Evolutionary conservation across 768 basidiomycete genomes (phyloP), one percentile per base, ranked within the genome.

Genomic region (Leccinellum albellum): DNA sequence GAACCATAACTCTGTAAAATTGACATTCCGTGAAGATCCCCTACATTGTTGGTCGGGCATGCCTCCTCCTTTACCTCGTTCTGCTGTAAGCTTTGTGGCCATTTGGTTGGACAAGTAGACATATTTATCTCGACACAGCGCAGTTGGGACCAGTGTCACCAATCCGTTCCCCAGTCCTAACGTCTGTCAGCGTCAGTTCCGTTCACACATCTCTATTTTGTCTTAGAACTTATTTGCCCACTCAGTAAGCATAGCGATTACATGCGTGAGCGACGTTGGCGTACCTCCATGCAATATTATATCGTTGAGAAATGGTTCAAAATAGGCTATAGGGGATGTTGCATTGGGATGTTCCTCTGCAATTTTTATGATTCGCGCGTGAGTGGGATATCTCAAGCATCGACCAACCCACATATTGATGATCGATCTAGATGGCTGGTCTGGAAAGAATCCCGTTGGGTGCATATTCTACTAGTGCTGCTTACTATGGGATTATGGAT

Each of bases 351-450:
- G 69, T 28, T 55, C 62, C 32, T 70, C 69, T 0, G 57, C 44
- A 1, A 66, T 62, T 48, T 60, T 69, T 24, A 57, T 62, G 59
- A 61, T 70, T 50, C 65, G 70, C 53, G 56, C 64, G 68, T 71
- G 50, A 48, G 64, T 52, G n/a, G 2, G 17, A 23, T 14, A 2
- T 9, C 32, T 32, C 20, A 7, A 8, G 10, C 28, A 23, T 6
- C 0, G n/a, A 17, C 17, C 47, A 23, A 37, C 3, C 13, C 42
- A 13, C 20, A 15, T 45, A 32, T 54, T 12, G 35, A 42, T 20
- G 5, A 12, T 20, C n/a, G 1, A 8, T 12, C 8, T 54, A 71
- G 68, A 40, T 70, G 66, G 68, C n/a, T 64, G 6, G 54, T 70
- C 23, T 72, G 70, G 69, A 70, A 54, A 42, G 56, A 57, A 6